Percentiles rank a stretch among this genome's conserved stretches.
Conservation (phyloP, 2,329 filamentous ascomycete genomes). For the Trichoderma sp. region DNA sequence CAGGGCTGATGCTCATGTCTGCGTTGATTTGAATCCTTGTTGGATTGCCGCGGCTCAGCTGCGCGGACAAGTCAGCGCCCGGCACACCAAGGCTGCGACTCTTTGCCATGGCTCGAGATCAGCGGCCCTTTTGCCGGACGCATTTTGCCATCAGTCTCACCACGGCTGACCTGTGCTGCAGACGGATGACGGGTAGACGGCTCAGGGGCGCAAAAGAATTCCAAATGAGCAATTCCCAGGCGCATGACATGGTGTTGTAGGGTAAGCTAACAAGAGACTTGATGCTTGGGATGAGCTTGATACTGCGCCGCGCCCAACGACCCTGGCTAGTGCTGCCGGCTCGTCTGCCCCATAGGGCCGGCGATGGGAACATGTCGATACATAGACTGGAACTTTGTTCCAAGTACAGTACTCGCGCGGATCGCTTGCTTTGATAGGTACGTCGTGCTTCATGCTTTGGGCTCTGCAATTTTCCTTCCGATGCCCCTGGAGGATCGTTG, state of each 20-base stretch:
- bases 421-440: neutral
- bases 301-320: constrained; percentile 1
- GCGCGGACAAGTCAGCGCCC: neutral
- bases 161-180: neutral
- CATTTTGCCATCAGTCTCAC: constrained; percentile 4
- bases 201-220: neutral
- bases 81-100: neutral
- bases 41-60: neutral
- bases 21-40: neutral
- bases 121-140: constrained; percentile 5
- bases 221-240: neutral
- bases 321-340: neutral
- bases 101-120: neutral
- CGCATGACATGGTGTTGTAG: neutral
- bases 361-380: neutral
- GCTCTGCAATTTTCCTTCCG: neutral
- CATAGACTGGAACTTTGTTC: neutral
- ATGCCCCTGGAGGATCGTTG: neutral
- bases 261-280: neutral
- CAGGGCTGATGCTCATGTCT: neutral
- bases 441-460: too few relatives aligned
- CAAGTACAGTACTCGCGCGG: neutral
- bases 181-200: neutral
- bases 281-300: neutral
- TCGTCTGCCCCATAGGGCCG: neutral